Percentiles rank a stretch among this genome's conserved stretches.
Evolutionary conservation across 805 yeast species (phyloP).

Genomic region (Schwanniomyces occidentalis): DNA sequence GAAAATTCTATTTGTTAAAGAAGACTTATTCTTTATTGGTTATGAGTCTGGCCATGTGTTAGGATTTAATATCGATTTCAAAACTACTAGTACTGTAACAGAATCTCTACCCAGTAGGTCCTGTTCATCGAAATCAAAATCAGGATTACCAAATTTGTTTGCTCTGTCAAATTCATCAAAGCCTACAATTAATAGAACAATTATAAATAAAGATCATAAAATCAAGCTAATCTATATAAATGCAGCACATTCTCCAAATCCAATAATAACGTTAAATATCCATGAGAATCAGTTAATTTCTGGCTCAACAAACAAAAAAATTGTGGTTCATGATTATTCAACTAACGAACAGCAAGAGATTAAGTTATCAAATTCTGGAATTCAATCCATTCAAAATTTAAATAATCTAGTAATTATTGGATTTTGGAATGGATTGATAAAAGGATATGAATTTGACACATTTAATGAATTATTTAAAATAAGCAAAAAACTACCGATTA

Average conservation of each 20-base stretch:
- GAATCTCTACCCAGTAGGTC: neutral
- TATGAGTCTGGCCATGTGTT: conserved; percentile 69
- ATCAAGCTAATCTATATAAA: conserved; percentile 20
- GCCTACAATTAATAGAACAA: conserved; percentile 5
- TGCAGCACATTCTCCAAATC: conserved; percentile 51
- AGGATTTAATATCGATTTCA: conserved; percentile 23
- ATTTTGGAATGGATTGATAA: conserved; percentile 54
- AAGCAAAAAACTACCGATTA: conserved; percentile 12
- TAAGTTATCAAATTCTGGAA: conserved; percentile 19
- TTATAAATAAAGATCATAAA: conserved; percentile 27
- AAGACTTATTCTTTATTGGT: conserved; percentile 48
- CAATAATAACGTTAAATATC: conserved; percentile 46
- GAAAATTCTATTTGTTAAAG: conserved; percentile 46
- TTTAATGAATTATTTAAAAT: conserved; percentile 10
- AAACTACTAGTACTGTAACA: neutral
- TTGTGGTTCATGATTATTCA: conserved; percentile 26
- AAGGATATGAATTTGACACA: conserved; percentile 13
- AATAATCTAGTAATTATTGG: conserved; percentile 30
- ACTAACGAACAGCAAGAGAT: neutral
- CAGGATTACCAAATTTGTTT: neutral
- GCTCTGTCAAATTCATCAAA: neutral
- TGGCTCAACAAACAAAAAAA: conserved; percentile 50
- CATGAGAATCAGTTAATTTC: conserved; percentile 34
- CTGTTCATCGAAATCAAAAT: neutral
- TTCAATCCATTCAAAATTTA: conserved; percentile 22